Percentiles rank a stretch among this genome's conserved stretches.
These are phyloP conservation scores for Penicillium paneum DNA, from an alignment of 2,329 filamentous ascomycete species.

Conservation along the genomic window DNA sequence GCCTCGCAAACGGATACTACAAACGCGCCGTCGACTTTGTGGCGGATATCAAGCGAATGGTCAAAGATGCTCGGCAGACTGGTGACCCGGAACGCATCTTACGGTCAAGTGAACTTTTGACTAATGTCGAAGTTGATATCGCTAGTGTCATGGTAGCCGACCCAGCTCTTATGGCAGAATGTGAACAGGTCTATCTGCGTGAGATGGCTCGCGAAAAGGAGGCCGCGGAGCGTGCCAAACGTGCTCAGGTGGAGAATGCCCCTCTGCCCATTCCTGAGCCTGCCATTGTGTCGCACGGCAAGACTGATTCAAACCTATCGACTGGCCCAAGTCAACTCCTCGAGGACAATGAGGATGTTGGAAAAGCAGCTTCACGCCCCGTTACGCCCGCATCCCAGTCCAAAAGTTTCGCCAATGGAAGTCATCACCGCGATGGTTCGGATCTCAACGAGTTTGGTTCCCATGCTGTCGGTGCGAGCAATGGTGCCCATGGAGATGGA, in stretches of 20 bases:
- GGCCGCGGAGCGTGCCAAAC: slow-evolving; percentile 52
- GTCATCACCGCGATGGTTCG: slow-evolving; percentile 45
- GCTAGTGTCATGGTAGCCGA: slow-evolving; percentile 66
- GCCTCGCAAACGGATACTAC: slow-evolving; percentile 96
- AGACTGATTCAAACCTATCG: slow-evolving; percentile 51
- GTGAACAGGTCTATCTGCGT: slow-evolving; percentile 74
- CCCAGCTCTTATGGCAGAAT: slow-evolving; percentile 64
- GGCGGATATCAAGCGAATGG: slow-evolving; percentile 77
- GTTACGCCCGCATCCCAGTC: slow-evolving; percentile 57
- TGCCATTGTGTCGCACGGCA: slow-evolving; percentile 51
- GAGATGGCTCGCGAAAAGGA: slow-evolving; percentile 67
- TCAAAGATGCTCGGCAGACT: slow-evolving; percentile 76
- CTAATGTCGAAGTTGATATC: slow-evolving; percentile 94
- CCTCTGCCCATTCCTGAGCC: slow-evolving; percentile 47
- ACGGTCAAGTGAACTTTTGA: slow-evolving; percentile 84
- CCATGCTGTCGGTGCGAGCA: slow-evolving; percentile 51
- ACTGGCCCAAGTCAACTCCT: slow-evolving; percentile 60
- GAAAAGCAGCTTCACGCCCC: slow-evolving; percentile 50
- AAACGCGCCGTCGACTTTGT: slow-evolving; percentile 86
- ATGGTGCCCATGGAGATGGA: slow-evolving; percentile 50
- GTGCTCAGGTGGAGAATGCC: slow-evolving; percentile 2
- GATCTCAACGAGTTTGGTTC: slow-evolving; percentile 37
- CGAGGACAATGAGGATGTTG: slow-evolving; percentile 41
- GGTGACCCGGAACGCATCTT: slow-evolving; percentile 80
- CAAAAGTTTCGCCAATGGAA: slow-evolving; percentile 52